Conservation (phyloP, 2,329 filamentous ascomycete species). For the Colletotrichum sp. region DNA sequence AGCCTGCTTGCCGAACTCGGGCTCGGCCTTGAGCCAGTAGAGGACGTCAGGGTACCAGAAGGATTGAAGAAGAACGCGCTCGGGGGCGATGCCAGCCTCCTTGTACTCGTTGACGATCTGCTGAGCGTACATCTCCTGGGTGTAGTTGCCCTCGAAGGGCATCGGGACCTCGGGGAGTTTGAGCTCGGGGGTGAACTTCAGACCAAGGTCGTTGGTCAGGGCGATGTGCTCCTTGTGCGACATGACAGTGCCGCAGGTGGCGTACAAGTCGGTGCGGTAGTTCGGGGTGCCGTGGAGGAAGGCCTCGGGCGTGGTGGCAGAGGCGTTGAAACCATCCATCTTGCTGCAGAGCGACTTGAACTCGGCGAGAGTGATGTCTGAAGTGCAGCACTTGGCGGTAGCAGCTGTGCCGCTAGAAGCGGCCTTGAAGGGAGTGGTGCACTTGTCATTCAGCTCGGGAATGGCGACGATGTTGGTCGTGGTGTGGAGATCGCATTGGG, state of each 20-base stretch:
- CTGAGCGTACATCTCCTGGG: conserved; percentile 67
- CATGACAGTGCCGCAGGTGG: conserved; percentile 66
- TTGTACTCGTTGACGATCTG: conserved; percentile 68
- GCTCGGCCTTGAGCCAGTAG: conserved; percentile 70
- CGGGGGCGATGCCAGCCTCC: conserved; percentile 53
- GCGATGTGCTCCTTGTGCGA: conserved; percentile 67
- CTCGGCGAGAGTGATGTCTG: conserved; percentile 71
- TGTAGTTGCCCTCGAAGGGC: conserved; percentile 70
- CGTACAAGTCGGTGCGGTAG: conserved; percentile 71
- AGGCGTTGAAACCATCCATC: conserved; percentile 69
- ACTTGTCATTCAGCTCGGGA: conserved; percentile 68
- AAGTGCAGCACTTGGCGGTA: conserved; percentile 72
- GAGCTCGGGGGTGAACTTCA: conserved; percentile 70
- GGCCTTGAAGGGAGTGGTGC: conserved; percentile 65
- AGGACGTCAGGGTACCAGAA: conserved; percentile 69
- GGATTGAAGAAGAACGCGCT: conserved; percentile 66
- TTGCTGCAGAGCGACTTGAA: conserved; percentile 73
- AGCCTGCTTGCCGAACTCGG: conserved; percentile 64
- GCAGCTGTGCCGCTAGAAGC: conserved; percentile 56
- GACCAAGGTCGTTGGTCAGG: conserved; percentile 60
- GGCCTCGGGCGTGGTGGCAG: conserved; percentile 60
- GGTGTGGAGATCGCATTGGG: conserved; percentile 70
- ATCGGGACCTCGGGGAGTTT: conserved; percentile 74
- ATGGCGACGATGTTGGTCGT: conserved; percentile 70
- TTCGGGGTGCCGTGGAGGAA: conserved; percentile 63